Percentiles rank a stretch among this genome's conserved stretches.
Evolutionary conservation across 176 grass and related monocot species (phyloP).

Genomic region (Musa schizocarpa): DNA sequence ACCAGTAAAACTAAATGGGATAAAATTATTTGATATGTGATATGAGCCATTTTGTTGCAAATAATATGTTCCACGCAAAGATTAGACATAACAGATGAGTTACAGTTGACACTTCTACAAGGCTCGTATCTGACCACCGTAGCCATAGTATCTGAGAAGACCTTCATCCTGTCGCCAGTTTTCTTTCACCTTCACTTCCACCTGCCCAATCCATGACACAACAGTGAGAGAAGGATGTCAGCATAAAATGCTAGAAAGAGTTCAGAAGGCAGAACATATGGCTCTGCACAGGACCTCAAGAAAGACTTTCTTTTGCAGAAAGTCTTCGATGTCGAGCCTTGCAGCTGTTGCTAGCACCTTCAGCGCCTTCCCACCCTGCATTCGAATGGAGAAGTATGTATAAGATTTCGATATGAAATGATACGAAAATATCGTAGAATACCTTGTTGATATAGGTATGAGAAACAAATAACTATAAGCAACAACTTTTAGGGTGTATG

Average conservation of each 20-base stretch:
- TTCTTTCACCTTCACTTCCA: constrained; percentile 82
- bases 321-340: constrained; percentile 97
- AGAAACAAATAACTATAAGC: background rate
- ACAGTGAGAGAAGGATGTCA: background rate
- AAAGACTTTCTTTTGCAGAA: constrained; percentile 95
- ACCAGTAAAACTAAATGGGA: too few relatives aligned
- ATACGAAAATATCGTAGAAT: background rate
- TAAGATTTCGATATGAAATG: background rate
- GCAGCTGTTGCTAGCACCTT: constrained; percentile 85
- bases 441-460: background rate
- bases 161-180: constrained; percentile 89
- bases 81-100: background rate
- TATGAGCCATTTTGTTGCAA: too few relatives aligned
- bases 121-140: constrained; percentile 65
- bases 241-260: background rate
- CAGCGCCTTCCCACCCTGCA: constrained; percentile 80
- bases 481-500: too few relatives aligned
- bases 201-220: constrained; percentile 27
- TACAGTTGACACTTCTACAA: constrained; percentile 24
- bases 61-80: too few relatives aligned
- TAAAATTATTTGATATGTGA: too few relatives aligned
- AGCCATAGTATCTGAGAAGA: constrained; percentile 76
- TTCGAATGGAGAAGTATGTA: background rate
- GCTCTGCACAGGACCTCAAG: constrained; percentile 46
- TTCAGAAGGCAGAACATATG: background rate